Conservation (phyloP, 176 grass and related monocot species). For the Musa schizocarpa region DNA sequence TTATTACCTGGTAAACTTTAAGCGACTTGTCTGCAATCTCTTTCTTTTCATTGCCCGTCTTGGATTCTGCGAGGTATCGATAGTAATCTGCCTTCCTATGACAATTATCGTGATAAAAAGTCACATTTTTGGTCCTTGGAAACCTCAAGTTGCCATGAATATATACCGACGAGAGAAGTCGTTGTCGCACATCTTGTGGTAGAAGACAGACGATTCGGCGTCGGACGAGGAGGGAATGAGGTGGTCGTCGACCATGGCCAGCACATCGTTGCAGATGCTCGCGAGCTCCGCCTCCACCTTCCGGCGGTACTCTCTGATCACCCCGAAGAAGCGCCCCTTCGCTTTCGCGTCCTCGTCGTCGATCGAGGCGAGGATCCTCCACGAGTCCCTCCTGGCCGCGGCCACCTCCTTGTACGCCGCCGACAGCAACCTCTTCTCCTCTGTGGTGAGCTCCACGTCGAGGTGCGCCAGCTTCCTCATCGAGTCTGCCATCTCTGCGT, state of each 20-base stretch:
- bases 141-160: not conserved
- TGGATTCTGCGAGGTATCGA: constrained; percentile 51
- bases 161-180: too few species aligned
- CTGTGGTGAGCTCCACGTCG: constrained; percentile 27
- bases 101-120: constrained; percentile 4
- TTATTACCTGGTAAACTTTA: constrained; percentile 40
- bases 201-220: constrained; percentile 41
- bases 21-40: constrained; percentile 36
- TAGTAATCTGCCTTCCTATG: constrained; percentile 67
- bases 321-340: constrained; percentile 27
- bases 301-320: constrained; percentile 22
- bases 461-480: constrained; percentile 46
- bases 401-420: constrained; percentile 51
- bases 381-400: constrained; percentile 27
- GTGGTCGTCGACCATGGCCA: constrained; percentile 39
- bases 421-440: constrained; percentile 53
- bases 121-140: not conserved
- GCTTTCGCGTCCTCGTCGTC: constrained; percentile 40
- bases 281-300: constrained; percentile 41
- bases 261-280: constrained; percentile 40
- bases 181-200: constrained; percentile 46
- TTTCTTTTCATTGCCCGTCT: constrained; percentile 33
- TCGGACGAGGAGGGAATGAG: constrained; percentile 38
- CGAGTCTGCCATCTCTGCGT: constrained; percentile 44
- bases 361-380: constrained; percentile 29